phyloP scores from a whole-genome alignment of 2,329 filamentous ascomycete genomes.

The Alternaria solani region DNA sequence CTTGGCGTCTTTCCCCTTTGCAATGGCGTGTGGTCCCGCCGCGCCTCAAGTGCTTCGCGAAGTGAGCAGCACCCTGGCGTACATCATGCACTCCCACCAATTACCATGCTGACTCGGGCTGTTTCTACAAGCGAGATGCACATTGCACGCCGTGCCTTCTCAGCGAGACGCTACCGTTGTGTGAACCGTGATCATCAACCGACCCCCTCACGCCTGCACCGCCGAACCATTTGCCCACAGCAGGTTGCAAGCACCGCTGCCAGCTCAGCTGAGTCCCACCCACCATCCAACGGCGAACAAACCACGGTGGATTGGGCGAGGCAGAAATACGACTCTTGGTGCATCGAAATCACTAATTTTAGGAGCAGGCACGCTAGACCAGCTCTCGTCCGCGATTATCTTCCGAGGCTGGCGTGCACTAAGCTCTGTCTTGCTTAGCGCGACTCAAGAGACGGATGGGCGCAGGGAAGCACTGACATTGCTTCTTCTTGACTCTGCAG shows the following conservation, averaged over 20 bases:
- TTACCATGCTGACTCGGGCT: background rate
- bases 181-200: background rate
- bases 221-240: background rate
- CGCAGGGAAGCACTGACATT: conserved; percentile 3
- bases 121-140: conserved; percentile 4
- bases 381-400: background rate
- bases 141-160: background rate
- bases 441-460: background rate
- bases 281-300: background rate
- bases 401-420: conserved; percentile 2
- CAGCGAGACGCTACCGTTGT: background rate
- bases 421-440: background rate
- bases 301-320: background rate
- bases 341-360: conserved; percentile 6
- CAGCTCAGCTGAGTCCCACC: conserved; percentile 4
- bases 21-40: conserved; percentile 2
- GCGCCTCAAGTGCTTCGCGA: background rate
- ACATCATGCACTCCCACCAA: conserved; percentile 2
- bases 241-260: background rate
- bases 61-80: conserved; percentile 2
- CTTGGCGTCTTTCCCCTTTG: conserved; percentile 5
- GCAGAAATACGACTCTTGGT: background rate
- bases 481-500: background rate
- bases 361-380: background rate
- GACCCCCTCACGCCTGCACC: background rate